Evolutionary conservation across 1,139 yeast species (phyloP), one percentile per base, ranked within the genome.

Genomic region (Saccharomyces hybrid): DNA sequence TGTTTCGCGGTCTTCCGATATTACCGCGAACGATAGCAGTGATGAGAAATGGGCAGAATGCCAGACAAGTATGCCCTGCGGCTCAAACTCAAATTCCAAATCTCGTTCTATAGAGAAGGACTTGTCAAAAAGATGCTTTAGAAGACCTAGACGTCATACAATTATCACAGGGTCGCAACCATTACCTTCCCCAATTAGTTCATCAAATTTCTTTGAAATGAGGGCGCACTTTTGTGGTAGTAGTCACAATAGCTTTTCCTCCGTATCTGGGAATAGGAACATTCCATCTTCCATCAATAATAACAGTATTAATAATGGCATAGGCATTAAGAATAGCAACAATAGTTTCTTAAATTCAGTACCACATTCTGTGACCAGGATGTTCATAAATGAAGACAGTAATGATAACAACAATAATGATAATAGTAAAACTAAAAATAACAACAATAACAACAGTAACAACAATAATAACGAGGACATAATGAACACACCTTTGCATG

Each of bases 121-220:
- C 48, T 34, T 49, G 44, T 38, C 26, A 13, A 31, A 31, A 58
- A 62, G 54, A 62, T 63, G 32, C 57, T 38, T 38, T 28, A 73
- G 88, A 57, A 74, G 86, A 55, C 75, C 88, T 27, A 78, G 96
- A 64, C 74, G 95, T 50, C 83, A 83, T 58, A 84, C 96, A 0
- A 72, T 89, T 46, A 85, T 91, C 51, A 88, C 95, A 0, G 97
- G 93, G 1, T 85, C 93, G 0, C 93, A 86, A 66, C 96, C 96
- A 13, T 73, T 88, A 52, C 95, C 95, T 1, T 84, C 91, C 0
- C 93, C 95, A 2, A 74, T 87, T 56, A 75, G 81, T 58, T 76
- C 82, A 0, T 75, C 72, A 3, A 69, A 69, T 53, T 65, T 70
- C 38, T 66, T 68, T 51, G 75, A 70, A 46, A 63, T 68, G 66